A percentile compares a stretch with the other conserved stretches of the same genome.
phyloP scores from a whole-genome alignment of 202 grass and related monocot genomes.

The Musa balbisiana region DNA sequence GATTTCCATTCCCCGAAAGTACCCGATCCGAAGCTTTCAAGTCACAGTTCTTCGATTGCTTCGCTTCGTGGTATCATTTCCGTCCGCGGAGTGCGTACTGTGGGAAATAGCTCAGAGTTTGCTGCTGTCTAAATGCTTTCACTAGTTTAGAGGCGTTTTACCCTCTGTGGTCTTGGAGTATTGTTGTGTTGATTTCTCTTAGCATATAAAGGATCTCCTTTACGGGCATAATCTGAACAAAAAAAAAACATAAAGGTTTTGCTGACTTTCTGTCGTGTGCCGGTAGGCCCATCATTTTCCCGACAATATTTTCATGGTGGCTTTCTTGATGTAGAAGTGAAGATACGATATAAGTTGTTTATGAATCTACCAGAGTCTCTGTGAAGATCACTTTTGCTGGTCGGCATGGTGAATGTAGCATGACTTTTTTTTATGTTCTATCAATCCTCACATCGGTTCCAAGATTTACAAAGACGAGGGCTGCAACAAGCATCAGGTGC shows the following conservation, averaged over 20 bases:
- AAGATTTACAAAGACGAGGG: constrained; percentile 9
- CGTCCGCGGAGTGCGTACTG: too few relatives aligned
- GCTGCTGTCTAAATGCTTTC: background rate
- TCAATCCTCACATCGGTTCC: background rate
- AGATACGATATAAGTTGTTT: constrained; percentile 1
- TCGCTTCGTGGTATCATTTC: too few relatives aligned
- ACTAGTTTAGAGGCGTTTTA: background rate
- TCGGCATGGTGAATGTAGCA: background rate
- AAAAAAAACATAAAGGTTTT: too few relatives aligned
- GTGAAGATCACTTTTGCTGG: background rate
- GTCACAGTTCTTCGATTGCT: too few relatives aligned
- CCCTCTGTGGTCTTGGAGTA: background rate
- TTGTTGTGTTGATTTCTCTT: background rate
- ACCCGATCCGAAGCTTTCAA: too few relatives aligned
- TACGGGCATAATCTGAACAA: too few relatives aligned
- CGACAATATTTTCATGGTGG: background rate
- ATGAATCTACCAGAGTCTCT: background rate
- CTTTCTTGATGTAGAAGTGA: background rate
- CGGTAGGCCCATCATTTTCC: background rate
- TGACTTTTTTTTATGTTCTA: background rate
- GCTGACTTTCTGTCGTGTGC: background rate
- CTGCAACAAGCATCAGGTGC: background rate
- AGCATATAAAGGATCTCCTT: background rate
- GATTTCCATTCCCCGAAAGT: background rate
- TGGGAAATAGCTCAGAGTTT: too few relatives aligned